phyloP scores from a whole-genome alignment of 768 basidiomycete species.

The Suillus hirtellus region DNA sequence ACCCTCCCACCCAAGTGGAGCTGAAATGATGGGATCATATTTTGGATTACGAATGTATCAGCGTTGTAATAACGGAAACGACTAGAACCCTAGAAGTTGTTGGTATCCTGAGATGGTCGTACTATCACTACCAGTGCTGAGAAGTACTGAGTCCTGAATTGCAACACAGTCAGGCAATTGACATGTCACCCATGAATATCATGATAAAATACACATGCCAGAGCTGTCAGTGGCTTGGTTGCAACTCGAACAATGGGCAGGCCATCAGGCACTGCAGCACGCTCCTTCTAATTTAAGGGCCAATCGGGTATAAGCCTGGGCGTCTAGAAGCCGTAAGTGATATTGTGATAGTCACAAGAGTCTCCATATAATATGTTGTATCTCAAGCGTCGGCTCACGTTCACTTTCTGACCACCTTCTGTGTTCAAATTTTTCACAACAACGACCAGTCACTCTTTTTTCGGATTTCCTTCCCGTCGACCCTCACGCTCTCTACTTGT shows the following conservation, averaged over 20 bases:
- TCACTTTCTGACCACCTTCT: constrained; percentile 12
- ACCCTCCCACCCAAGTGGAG: constrained; percentile 57
- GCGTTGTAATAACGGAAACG: background rate
- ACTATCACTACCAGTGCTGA: background rate
- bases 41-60: background rate
- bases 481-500: constrained; percentile 12
- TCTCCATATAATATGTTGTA: background rate
- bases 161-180: background rate
- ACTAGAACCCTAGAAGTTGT: background rate
- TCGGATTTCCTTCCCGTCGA: background rate
- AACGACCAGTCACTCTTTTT: constrained; percentile 25
- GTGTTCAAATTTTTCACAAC: constrained; percentile 11
- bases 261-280: too few species aligned
- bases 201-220: background rate
- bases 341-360: background rate
- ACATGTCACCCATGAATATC: background rate
- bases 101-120: background rate
- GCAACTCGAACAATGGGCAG: background rate
- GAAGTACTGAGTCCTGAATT: background rate
- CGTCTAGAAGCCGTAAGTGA: constrained; percentile 3
- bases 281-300: background rate
- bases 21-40: constrained; percentile 19
- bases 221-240: background rate
- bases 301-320: background rate
- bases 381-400: background rate